phyloP scores from a whole-genome alignment of 1,284 basidiomycete genomes.

The Phellinidium pouzarii region DNA sequence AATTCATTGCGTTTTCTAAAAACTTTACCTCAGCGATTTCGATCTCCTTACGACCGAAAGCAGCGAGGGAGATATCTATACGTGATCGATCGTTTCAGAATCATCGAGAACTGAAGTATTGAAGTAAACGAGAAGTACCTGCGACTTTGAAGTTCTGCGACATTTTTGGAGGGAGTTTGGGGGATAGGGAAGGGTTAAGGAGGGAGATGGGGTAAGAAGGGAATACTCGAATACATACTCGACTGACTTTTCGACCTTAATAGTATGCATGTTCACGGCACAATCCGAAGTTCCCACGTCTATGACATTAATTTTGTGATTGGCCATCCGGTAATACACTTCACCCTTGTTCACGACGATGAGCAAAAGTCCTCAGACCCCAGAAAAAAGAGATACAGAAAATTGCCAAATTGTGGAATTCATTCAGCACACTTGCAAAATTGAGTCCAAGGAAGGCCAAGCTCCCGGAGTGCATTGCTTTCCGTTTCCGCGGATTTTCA shows the following conservation, averaged over 20 bases:
- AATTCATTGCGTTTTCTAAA: not conserved
- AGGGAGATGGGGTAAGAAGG: slow-evolving; percentile 26
- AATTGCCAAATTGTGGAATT: slow-evolving; percentile 62
- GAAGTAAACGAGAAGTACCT: slow-evolving; percentile 38
- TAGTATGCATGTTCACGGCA: slow-evolving; percentile 30
- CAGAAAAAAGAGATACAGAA: not conserved
- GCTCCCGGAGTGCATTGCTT: slow-evolving; percentile 46
- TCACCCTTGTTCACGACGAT: not conserved
- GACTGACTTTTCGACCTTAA: slow-evolving; percentile 24
- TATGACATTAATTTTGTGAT: not conserved
- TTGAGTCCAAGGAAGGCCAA: slow-evolving; percentile 24
- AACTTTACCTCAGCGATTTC: slow-evolving; percentile 84
- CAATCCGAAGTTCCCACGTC: slow-evolving; percentile 27
- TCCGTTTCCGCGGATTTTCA: slow-evolving; percentile 65
- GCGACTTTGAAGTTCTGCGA: slow-evolving; percentile 67
- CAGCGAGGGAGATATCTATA: slow-evolving; percentile 94
- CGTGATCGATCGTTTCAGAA: slow-evolving; percentile 21
- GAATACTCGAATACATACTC: slow-evolving; percentile 32
- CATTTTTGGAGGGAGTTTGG: slow-evolving; percentile 42
- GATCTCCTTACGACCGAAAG: slow-evolving; percentile 97
- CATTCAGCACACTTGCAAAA: slow-evolving; percentile 58
- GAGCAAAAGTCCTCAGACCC: not conserved
- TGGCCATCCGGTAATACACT: not conserved
- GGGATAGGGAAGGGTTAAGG: slow-evolving; percentile 25
- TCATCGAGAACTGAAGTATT: slow-evolving; percentile 11